Evolutionary conservation across 1,284 basidiomycete species (phyloP), one percentile per base, ranked within the genome.

Genomic region (Puccinia horiana): DNA sequence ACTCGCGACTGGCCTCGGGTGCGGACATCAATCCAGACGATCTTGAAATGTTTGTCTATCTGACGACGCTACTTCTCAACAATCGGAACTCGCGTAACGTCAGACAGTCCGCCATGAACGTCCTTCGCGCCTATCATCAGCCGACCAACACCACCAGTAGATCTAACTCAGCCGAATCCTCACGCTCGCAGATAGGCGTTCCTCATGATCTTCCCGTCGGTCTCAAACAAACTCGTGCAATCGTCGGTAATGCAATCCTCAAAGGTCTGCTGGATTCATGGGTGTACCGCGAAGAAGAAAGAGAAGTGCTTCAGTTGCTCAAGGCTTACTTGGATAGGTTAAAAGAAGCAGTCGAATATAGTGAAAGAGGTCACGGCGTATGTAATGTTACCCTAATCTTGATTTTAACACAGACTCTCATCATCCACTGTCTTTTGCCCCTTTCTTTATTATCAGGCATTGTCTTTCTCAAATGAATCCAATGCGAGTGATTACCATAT

Each of bases 221-320:
- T 16, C 42, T 82, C 32, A 82, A 70, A 35, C 73, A 82, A 29
- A 65, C 73, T 11, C 72, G 80, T 5, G 58, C 80, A 11, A 76
- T 82, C 49, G 73, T 82, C 44, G 80, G 80, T 9, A 82, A 42
- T 32, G 44, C 73, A 1, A 76, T 82, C 63, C 54, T 82, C 32
- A 75, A 70, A 44, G 35, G 73, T 16, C 40, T 82, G 23, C 47
- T 82, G n/a, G 80, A 82, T 18, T 47, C 65, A 37, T 82, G 80
- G 80, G 80, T 70, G 29, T 74, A 76, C 29, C 72, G 80, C 6
- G 80, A 82, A 52, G 80, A 82, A 58, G 80, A 82, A 54, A 29
- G 80, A 29, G 80, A 82, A 37, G 80, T 82, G 20, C 61, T 82
- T 37, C 80, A 82, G 9, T 29, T 82, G 32, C 74, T 82, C 52